Base-by-base conservation (phyloP, 1,284 basidiomycete genomes). In the Thecaphora frezii region DNA sequence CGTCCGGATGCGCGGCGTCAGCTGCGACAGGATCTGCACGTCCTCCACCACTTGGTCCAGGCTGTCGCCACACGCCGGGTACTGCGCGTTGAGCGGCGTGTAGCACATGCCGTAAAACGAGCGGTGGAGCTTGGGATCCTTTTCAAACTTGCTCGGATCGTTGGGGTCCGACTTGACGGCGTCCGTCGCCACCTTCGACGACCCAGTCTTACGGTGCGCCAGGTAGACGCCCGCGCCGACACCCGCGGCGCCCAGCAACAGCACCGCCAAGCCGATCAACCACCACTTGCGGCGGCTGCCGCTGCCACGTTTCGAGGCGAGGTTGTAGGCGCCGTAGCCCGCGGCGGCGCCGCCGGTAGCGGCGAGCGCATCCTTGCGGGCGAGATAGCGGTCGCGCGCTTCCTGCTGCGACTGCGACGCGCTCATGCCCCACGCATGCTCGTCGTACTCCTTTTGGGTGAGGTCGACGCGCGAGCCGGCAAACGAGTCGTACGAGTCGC, bases 61-160 rank as follows among this genome's bases (percentile, higher is more conserved):
- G 0, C 71, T 74, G 13, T 79, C 81, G 14, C 81, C 81, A 55
- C 82, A 83, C 19, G 62, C 62, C 0, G 82, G 81, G 23, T 72
- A 71, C 38, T 73, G 67, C 0, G 71, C 58, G 41, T 73, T 58
- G 46, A 71, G 58, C 0, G 70, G 70, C 9, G 68, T 73, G 25
- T 74, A 74, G 58, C 68, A 71, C 7, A 74, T 46, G 1, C 70
- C 72, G 44, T 66, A 90, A 81, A 88, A 88, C 13, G 83, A 82
- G 54, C 86, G 83, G 66, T 86, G 83, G 44, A 91, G 80, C 10
- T 82, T 79, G 5, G 82, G 46, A 78, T 90, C 85, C 79, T 85
- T 87, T 44, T 76, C 73, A 74, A 90, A 90, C 30, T 82, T 80
- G 76, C 83, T 86, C 2, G 88, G 86, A 79, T 89, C 86, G 60